phyloP scores from a whole-genome alignment of 208 protist species.

The Leishmania major region DNA sequence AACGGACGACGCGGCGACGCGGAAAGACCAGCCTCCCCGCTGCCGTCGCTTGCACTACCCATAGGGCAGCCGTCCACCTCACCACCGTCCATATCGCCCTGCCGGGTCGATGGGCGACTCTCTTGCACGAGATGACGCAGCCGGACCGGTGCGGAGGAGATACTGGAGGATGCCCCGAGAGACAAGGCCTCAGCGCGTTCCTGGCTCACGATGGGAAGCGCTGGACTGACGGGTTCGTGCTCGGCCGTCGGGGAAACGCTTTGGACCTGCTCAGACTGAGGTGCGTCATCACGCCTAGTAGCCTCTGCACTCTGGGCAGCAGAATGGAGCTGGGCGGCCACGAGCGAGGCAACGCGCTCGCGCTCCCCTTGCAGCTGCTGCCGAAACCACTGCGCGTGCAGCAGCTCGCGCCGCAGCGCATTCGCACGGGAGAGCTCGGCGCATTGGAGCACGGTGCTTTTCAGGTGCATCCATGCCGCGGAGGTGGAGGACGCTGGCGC shows the following conservation, averaged over 20 bases:
- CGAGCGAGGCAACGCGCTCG: not conserved
- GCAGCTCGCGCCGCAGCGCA: conserved; percentile 39
- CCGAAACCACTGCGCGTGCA: conserved; percentile 45
- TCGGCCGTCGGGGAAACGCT: not conserved
- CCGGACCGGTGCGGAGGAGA: not conserved
- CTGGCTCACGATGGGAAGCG: not conserved
- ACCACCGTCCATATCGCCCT: not conserved
- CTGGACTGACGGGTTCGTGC: not conserved
- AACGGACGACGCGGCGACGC: not conserved
- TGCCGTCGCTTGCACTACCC: not conserved
- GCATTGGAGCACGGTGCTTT: conserved; percentile 27
- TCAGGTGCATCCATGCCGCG: not conserved
- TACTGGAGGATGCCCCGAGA: not conserved
- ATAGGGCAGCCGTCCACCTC: conserved; percentile 14
- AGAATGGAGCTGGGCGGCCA: not conserved
- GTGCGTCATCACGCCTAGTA: not conserved
- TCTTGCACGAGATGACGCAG: conserved; percentile 19
- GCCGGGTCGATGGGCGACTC: not conserved
- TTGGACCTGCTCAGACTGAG: not conserved
- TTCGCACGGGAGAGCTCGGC: conserved; percentile 46
- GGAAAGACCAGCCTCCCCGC: not conserved
- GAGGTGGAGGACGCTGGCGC: not conserved
- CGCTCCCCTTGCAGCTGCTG: conserved; percentile 19
- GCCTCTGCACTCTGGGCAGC: not conserved
- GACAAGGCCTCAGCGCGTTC: no score